Evolutionary conservation across 164 flowering plant genomes (phyloP), one percentile per base, ranked within the genome.

Genomic region (Protea cynaroides): DNA sequence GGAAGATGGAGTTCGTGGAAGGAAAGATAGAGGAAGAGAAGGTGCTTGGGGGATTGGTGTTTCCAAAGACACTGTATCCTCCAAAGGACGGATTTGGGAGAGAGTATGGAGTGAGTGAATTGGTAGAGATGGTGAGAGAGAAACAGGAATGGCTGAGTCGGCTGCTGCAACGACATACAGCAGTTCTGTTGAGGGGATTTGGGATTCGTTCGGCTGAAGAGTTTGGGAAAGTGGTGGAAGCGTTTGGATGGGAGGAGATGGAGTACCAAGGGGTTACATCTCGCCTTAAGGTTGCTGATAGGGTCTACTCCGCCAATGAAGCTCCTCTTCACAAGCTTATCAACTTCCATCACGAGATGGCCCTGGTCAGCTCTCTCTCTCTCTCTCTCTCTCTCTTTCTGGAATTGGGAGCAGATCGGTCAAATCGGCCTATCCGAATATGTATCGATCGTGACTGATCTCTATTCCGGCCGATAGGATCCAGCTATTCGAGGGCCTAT

Each of bases 311-410:
- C 0, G 59, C 59, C 15, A 56, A 56, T 25, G 59, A 56, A 56
- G 59, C 59, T n/a, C 59, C 59, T 12, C 59, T 56, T 23, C 17
- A 56, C 17, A 25, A 56, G 59, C 59, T 56, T 56, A 56, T 56
- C 59, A 25, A 56, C n/a, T 56, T 56, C 59, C 59, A 56, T 25
- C 59, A 56, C 14, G 59, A 56, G 38, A 56, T 56, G 59, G 37
- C 59, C 15, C 38, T 56, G 59, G 59, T 56, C 14, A 56, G 58
- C 55, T 21, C 22, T 52, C 55, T 52, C 55, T 21, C 21, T 52
- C 22, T 21, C 22, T 52, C 8, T 52, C 15, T 46, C 15, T 46
- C 15, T 10, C 40, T 37, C 40, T n/a, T n/a, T n/a, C n/a, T n/a
- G n/a, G n/a, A n/a, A n/a, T n/a, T n/a, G n/a, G n/a, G n/a, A n/a